Evolutionary conservation across 345 rosid genomes (phyloP).

Genomic region (Kandelia obovata): DNA sequence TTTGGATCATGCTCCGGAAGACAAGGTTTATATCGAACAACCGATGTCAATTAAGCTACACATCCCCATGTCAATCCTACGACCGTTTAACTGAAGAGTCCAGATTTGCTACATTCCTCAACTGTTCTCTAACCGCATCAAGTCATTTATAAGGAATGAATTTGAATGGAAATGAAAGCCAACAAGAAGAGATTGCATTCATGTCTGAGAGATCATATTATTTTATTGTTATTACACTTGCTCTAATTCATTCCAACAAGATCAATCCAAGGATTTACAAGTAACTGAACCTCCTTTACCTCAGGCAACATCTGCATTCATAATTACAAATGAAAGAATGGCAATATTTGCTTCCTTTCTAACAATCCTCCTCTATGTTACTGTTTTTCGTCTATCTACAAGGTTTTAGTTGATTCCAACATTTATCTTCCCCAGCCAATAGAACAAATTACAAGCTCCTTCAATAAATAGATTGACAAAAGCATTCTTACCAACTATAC

Average conservation of each 20-base stretch:
- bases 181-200: not conserved
- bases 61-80: no score
- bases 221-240: no score
- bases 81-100: not conserved
- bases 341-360: constrained; percentile 7
- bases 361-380: constrained; percentile 8
- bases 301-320: constrained; percentile 15
- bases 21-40: no score
- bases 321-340: constrained; percentile 59
- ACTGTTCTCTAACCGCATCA: not conserved
- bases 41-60: no score
- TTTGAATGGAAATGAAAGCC: not conserved
- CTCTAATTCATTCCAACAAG: constrained; percentile 10
- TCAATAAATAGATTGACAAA: not conserved
- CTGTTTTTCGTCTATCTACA: constrained; percentile 40
- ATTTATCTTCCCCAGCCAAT: constrained; percentile 11
- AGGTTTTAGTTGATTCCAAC: constrained; percentile 12
- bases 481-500: not conserved
- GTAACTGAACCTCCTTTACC: constrained; percentile 9
- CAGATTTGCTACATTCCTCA: no score
- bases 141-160: constrained; percentile 9
- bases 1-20: no score
- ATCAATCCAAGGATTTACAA: constrained; percentile 35
- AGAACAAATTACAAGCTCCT: constrained; percentile 17
- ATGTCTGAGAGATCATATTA: no score